Evolutionary conservation across 768 basidiomycete genomes (phyloP), one percentile per base, ranked within the genome.

Genomic region (Filobasidium floriforme): DNA sequence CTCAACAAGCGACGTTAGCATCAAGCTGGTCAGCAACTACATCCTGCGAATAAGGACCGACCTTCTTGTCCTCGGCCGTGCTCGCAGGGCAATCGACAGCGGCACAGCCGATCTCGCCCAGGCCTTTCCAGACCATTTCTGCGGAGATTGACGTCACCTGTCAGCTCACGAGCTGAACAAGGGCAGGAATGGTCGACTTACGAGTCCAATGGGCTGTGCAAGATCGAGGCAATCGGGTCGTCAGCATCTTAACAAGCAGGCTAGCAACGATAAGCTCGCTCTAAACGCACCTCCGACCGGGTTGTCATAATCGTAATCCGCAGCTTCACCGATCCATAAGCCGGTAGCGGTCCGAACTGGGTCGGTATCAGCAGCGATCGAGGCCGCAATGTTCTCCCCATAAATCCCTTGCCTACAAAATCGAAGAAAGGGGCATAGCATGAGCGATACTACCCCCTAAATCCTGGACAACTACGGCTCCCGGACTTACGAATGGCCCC

Each of bases 111-210:
- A 49, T 49, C 22, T 49, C 18, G 15, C 46, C 46, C 12, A 49
- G 46, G 46, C 46, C 46, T 14, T 49, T 49, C 46, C 46, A 49
- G 22, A 49, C 46, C 46, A 49, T 49, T 14, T 49, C 46, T 49
- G 22, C 46, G 6, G n/a, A 15, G 46, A 14, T 22, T 12, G 12
- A 14, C 22, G 14, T 4, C 3, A 4, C 18, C 3, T 49, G 15
- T 49, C 12, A 15, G 46, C 22, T 49, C 12, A 4, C 14, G 46
- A 12, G 15, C 15, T 15, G 46, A 18, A 49, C 46, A 49, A 3
- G 18, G 46, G 14, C 46, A 12, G 3, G 14, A 14, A 12, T 5
- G 46, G 46, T 5, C 6, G 22, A 49, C 46, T 49, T 49, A 14
- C 46, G 46, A 22, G 46, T 49, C 46, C 46, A 49, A 49, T 49